A percentile compares a stretch with the other conserved stretches of the same genome.
Evolutionary conservation across 345 rosid genomes (phyloP).

Genomic region (Passiflora organensis): DNA sequence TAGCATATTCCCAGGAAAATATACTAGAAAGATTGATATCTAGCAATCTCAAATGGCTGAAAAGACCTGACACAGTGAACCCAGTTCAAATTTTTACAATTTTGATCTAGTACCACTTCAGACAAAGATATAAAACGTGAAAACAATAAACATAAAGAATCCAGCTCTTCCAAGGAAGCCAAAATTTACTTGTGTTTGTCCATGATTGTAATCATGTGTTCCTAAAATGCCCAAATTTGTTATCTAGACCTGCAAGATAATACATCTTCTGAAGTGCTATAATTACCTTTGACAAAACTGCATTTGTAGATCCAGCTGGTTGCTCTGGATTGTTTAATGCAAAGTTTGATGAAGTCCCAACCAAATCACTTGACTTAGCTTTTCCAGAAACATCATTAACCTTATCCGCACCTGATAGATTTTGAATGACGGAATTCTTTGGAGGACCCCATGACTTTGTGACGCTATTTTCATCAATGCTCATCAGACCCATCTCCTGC

Average conservation of each 20-base stretch:
- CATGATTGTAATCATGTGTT: too few species aligned
- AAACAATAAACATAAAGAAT: too few species aligned
- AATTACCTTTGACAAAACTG: constrained; percentile 60
- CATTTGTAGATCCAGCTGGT: constrained; percentile 35
- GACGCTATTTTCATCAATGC: constrained; percentile 48
- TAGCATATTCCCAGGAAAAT: background rate
- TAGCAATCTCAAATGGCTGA: background rate
- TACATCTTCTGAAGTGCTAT: background rate
- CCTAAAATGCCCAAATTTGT: too few species aligned
- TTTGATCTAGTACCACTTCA: background rate
- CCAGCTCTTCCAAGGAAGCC: background rate
- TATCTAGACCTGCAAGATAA: background rate
- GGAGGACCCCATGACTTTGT: constrained; percentile 26
- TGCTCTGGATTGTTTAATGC: constrained; percentile 32
- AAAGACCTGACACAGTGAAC: too few species aligned
- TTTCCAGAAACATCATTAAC: constrained; percentile 11
- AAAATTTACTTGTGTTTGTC: too few species aligned
- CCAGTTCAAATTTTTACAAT: background rate
- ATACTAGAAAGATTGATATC: background rate
- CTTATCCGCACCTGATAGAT: constrained; percentile 25
- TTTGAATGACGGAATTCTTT: constrained; percentile 33
- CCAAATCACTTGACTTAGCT: constrained; percentile 34
- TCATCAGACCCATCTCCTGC: constrained; percentile 81
- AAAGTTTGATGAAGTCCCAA: constrained; percentile 37
- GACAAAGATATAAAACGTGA: constrained; percentile 1